Conservation (phyloP, 257 asterid species). For the Ballota nigra region DNA sequence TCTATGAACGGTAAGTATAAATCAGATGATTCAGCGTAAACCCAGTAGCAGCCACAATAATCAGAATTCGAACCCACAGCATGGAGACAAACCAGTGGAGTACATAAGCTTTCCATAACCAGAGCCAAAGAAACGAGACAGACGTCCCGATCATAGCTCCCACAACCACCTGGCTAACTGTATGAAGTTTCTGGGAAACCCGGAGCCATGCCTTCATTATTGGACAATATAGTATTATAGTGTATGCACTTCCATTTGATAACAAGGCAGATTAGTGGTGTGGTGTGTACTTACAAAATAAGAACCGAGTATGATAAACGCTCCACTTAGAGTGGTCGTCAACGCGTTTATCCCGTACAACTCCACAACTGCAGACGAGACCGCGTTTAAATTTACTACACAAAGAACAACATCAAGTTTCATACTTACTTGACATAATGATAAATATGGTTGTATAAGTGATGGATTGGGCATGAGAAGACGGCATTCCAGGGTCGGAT, state of each 20-base stretch:
- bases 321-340: constrained; percentile 40
- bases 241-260: not conserved
- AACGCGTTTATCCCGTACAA: constrained; percentile 47
- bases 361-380: constrained; percentile 51
- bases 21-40: constrained; percentile 31
- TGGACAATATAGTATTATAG: not conserved
- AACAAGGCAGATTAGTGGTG: not conserved
- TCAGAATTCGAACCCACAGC: constrained; percentile 44
- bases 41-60: constrained; percentile 34
- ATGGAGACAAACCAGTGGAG: constrained; percentile 34
- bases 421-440: constrained; percentile 25
- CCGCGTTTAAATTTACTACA: not conserved
- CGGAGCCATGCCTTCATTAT: constrained; percentile 69
- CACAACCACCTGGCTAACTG: constrained; percentile 63
- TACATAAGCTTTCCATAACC: constrained; percentile 57
- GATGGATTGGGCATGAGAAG: constrained; percentile 80
- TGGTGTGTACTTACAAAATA: constrained; percentile 61
- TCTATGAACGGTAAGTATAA: constrained; percentile 34
- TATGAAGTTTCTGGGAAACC: constrained; percentile 63
- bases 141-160: constrained; percentile 60
- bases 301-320: constrained; percentile 41
- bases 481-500: constrained; percentile 97
- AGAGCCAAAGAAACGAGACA: constrained; percentile 57
- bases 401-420: not conserved
- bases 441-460: constrained; percentile 43